Evolutionary conservation across 2,329 filamentous ascomycete genomes (phyloP), one percentile per base, ranked within the genome.

Genomic region (Fusarium palustre): DNA sequence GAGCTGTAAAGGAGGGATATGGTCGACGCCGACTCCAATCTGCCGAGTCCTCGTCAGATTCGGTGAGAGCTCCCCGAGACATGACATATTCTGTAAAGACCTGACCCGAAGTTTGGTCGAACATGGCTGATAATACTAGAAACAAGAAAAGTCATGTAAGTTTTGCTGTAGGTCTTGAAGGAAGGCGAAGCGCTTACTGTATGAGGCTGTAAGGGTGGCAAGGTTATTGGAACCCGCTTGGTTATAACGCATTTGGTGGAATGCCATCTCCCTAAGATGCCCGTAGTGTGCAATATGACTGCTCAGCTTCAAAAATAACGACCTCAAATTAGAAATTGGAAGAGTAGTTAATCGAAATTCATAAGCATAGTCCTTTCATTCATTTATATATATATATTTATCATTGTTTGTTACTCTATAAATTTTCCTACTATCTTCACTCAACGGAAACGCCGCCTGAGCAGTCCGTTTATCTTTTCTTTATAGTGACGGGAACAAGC

Each of bases 11-110:
- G 25, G 71, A 33, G 25, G 74, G 75, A 61, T 76, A 75, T 5
- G 74, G 78, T 22, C 73, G 72, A 24, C 68, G 68, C 38, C 78
- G 77, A 30, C 78, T 79, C 81, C 81, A 82, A 69, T 80, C 78
- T 46, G 66, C 69, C 2, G 69, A 49, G 16, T 69, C 65, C 33
- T 42, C 59, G 38, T 76, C 75, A 18, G 64, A 64, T 38, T 65
- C 53, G 34, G 64, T 47, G 62, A 75, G 48, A 50, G 58, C 43
- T n/a, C 70, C 73, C 22, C 77, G 75, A 25, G 76, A 67, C 34
- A 80, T 46, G n/a, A 75, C 74, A 74, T 78, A 79, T 77, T 82
- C 79, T 60, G 66, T 76, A 54, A 78, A 81, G 62, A 79, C 76
- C 46, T 80, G 79, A 20, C 80, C 80, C 11, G 75, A 72, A 20